These are phyloP conservation scores for Pulveroboletus sp. DNA, from an alignment of 768 basidiomycete genomes.

Conservation along the genomic window DNA sequence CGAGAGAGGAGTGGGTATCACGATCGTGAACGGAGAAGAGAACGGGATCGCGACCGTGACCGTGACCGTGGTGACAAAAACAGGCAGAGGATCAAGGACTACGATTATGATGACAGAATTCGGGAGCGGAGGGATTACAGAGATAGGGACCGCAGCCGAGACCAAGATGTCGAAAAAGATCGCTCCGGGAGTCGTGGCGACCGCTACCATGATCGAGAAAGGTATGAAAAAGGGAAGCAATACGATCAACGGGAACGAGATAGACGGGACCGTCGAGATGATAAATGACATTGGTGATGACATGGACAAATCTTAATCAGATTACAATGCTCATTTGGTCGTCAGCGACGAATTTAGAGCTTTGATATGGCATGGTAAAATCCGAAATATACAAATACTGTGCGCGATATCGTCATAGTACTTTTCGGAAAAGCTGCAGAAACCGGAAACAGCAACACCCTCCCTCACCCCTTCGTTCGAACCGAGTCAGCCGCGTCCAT, in stretches of 20 bases:
- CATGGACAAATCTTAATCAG: too few species aligned
- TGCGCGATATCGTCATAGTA: too few species aligned
- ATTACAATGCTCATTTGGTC: too few species aligned
- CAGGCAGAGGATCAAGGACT: constrained; percentile 9
- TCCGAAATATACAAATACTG: too few species aligned
- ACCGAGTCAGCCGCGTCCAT: too few species aligned
- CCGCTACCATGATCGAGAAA: constrained; percentile 28
- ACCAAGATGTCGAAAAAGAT: constrained; percentile 25
- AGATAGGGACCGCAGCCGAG: constrained; percentile 21
- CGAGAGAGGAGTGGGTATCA: constrained; percentile 10
- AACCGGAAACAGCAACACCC: too few species aligned
- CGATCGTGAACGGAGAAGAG: constrained; percentile 15
- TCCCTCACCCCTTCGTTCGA: too few species aligned
- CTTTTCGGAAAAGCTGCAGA: too few species aligned
- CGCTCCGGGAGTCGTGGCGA: constrained; percentile 31
- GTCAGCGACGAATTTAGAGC: too few species aligned
- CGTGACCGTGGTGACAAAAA: constrained; percentile 8
- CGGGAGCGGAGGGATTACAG: constrained; percentile 17
- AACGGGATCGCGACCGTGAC: constrained; percentile 12
- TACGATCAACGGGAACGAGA: constrained; percentile 14
- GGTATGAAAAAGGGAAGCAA: constrained; percentile 1
- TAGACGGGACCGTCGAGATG: constrained; percentile 14
- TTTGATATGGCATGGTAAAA: too few species aligned
- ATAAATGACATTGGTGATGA: neutral
- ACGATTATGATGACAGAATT: constrained; percentile 11